A percentile compares a stretch with the other conserved stretches of the same genome.
Evolutionary conservation across 306 rosid species (phyloP).

Genomic region (Astragalus glycyphyllos): DNA sequence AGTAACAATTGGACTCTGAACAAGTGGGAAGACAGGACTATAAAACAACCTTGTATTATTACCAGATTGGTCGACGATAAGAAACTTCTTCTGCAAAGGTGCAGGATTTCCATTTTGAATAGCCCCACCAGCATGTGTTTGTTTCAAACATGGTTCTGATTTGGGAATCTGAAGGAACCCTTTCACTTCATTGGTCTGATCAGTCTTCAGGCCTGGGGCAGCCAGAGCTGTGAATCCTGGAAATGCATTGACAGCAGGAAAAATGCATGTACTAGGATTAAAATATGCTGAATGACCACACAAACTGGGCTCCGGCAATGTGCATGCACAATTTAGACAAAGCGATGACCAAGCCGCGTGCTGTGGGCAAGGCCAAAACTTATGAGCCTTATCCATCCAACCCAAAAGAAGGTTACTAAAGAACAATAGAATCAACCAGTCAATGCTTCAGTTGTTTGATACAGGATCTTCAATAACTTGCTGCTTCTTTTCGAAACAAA

Average conservation of each 20-base stretch:
- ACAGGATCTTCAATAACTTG: conserved; percentile 51
- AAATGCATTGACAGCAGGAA: conserved; percentile 50
- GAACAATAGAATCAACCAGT: conserved; percentile 34
- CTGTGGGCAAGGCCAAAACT: conserved; percentile 52
- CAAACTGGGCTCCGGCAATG: conserved; percentile 46
- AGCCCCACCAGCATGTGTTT: conserved; percentile 36
- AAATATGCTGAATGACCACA: conserved; percentile 45
- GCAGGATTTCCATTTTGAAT: conserved; percentile 50
- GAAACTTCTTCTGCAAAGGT: conserved; percentile 64
- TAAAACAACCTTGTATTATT: conserved; percentile 67
- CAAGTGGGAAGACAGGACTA: conserved; percentile 52
- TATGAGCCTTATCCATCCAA: conserved; percentile 70
- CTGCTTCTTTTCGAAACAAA: conserved; percentile 50
- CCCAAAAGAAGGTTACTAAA: conserved; percentile 45
- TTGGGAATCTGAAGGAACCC: conserved; percentile 50
- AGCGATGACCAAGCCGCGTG: conserved; percentile 61
- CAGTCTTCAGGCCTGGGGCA: conserved; percentile 45
- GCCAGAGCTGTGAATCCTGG: conserved; percentile 51
- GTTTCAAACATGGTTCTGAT: conserved; percentile 46
- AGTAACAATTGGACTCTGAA: conserved; percentile 51
- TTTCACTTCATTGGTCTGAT: conserved; percentile 50
- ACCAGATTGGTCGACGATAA: conserved; percentile 73
- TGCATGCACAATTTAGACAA: conserved; percentile 43
- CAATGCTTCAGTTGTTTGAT: conserved; percentile 41
- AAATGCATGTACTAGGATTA: conserved; percentile 40